phyloP scores from a whole-genome alignment of 768 basidiomycete species.

The Dioszegia crocea region DNA sequence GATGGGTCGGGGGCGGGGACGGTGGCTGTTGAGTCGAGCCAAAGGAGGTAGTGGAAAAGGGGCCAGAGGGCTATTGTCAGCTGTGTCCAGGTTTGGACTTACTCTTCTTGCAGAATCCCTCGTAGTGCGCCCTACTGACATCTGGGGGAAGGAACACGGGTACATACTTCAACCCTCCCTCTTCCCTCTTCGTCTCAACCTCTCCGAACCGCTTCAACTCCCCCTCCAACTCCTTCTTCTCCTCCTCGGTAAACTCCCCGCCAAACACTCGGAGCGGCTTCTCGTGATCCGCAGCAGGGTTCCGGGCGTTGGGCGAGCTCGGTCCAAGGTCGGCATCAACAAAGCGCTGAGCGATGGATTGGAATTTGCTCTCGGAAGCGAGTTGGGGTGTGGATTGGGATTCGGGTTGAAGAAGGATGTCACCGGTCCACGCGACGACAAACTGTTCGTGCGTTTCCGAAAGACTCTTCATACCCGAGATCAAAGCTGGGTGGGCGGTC shows the following conservation, averaged over 20 bases:
- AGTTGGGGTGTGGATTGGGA: constrained; percentile 47
- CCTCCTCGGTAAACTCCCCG: constrained; percentile 57
- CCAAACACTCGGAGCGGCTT: constrained; percentile 35
- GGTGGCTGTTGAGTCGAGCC: constrained; percentile 84
- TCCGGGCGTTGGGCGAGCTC: background rate
- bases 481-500: constrained; percentile 91
- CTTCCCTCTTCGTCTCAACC: constrained; percentile 53
- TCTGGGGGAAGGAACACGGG: constrained; percentile 64
- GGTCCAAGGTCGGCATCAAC: constrained; percentile 5
- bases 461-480: constrained; percentile 83
- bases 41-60: constrained; percentile 94
- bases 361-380: constrained; percentile 15
- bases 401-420: constrained; percentile 59
- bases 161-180: constrained; percentile 63
- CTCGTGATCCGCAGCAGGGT: constrained; percentile 11
- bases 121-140: constrained; percentile 88
- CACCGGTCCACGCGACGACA: constrained; percentile 91
- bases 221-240: constrained; percentile 63
- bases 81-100: constrained; percentile 47
- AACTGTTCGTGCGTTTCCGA: constrained; percentile 80
- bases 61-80: constrained; percentile 80
- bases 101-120: constrained; percentile 98
- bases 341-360: constrained; percentile 12
- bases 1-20: constrained; percentile 71
- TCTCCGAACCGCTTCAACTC: constrained; percentile 61